Evolutionary conservation across 2,329 filamentous ascomycete genomes (phyloP).

Genomic region (Aspergillus pseudonomiae): DNA sequence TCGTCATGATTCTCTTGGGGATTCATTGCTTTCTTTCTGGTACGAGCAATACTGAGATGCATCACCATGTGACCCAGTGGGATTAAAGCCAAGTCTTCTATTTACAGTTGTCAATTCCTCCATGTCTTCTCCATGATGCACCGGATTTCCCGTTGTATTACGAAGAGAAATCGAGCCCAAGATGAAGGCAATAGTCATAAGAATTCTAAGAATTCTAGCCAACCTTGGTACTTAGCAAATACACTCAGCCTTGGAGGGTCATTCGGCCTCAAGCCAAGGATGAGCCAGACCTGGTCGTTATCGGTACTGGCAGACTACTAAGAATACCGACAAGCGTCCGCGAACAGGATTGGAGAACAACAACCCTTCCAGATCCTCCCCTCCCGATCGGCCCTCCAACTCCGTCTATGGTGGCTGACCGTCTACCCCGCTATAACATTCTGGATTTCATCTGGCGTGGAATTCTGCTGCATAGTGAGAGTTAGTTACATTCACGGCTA

Average conservation of each 20-base stretch:
- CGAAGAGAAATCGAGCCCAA: neutral
- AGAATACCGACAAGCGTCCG: conserved; percentile 14
- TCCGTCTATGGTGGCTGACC: conserved; percentile 9
- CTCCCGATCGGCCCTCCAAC: conserved; percentile 14
- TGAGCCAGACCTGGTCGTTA: neutral
- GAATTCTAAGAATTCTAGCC: too few relatives aligned
- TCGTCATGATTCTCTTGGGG: neutral
- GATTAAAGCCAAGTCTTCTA: neutral
- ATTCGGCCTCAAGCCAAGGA: too few relatives aligned
- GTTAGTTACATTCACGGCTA: neutral
- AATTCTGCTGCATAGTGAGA: conserved; percentile 11
- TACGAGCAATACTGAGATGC: neutral
- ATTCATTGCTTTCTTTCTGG: neutral
- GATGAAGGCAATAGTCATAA: too few relatives aligned
- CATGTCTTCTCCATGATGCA: neutral
- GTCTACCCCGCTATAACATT: conserved; percentile 24
- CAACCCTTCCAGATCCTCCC: conserved; percentile 10
- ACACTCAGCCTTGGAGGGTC: too few relatives aligned
- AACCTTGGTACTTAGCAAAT: too few relatives aligned
- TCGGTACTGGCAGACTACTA: conserved; percentile 1
- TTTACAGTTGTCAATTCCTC: neutral
- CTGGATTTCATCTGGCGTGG: conserved; percentile 21
- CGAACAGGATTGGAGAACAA: conserved; percentile 16
- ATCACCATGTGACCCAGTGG: neutral
- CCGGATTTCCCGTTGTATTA: neutral